A percentile compares a stretch with the other conserved stretches of the same genome.
Conservation (phyloP, 176 grass and related monocot genomes). For the Bonia amplexicaulis region DNA sequence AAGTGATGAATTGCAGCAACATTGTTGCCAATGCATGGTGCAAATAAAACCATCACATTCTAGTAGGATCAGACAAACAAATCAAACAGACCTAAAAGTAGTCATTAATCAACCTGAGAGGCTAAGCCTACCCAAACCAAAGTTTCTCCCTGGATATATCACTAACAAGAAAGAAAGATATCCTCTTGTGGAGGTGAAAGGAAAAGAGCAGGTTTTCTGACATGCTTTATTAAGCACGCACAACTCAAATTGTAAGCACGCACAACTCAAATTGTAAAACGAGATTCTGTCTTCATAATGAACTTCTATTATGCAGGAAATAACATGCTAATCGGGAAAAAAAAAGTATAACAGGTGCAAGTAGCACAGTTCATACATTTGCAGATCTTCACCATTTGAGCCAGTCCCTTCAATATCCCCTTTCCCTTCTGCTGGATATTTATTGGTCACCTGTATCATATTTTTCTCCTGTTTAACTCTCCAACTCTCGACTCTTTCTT, state of each 20-base stretch:
- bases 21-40: background rate
- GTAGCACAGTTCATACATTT: slow-evolving; percentile 45
- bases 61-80: background rate
- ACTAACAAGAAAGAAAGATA: background rate
- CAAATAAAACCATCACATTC: background rate
- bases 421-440: slow-evolving; percentile 60
- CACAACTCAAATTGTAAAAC: background rate
- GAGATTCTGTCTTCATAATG: background rate
- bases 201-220: background rate
- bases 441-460: slow-evolving; percentile 58
- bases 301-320: background rate
- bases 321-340: background rate
- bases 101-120: background rate
- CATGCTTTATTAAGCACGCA: background rate
- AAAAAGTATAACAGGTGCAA: background rate
- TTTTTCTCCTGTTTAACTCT: slow-evolving; percentile 74
- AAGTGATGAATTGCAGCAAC: background rate
- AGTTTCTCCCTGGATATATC: background rate
- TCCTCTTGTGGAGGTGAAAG: background rate
- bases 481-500: slow-evolving; percentile 87
- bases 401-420: slow-evolving; percentile 84
- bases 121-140: background rate
- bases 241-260: too few species aligned
- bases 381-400: slow-evolving; percentile 82
- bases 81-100: background rate